Base-by-base conservation (phyloP, 2,329 filamentous ascomycete species). In the Magnaporthiopsis incrustans region DNA sequence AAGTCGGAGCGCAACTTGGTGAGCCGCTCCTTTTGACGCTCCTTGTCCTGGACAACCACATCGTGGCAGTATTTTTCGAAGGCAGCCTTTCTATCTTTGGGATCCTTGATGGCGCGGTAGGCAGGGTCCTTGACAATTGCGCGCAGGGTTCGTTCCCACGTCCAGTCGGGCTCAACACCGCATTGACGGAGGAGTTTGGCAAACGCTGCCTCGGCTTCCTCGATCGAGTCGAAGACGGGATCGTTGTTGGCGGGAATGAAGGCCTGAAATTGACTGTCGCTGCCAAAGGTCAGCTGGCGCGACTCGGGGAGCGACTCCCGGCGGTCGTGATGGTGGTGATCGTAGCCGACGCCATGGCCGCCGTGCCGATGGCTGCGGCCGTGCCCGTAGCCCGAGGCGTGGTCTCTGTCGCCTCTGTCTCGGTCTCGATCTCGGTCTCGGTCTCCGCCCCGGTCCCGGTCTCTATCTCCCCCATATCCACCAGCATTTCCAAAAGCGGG, bases 21-120 rank as follows among this genome's bases (percentile, higher is more conserved):
- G 75, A 96, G 83, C 73, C 95, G 89, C 78, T 98, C 94, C 77
- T 96, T 94, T 73, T 93, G 93, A 70, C 90, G 90, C 76, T 96
- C 92, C 80, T 96, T 95, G 79, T 99, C 95, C 78, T 97, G 91
- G 69, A 90, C 82, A 69, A 95, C 87, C 76, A 96, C 85, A 75
- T 98, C 92, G 70, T 92, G 84, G 74, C 91, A 92, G 80, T 95
- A 99, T 78, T 97, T 97, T 78, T 97, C 91, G 76, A 97, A 99
- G 25, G 92, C 91, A 68, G 88, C 83, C 76, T 92, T 95, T 69
- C 95, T 88, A 73, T 97, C 93, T 76, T 89, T 92, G 6, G 95
- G 92, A 71, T 97, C 92, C 72, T 94, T 95, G 69, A 99, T 87
- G 26, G 95, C 91, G 67, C 94, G 90, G 75, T 95, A 98, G 71